phyloP scores from a whole-genome alignment of 2,329 filamentous ascomycete species.

The Keithomyces neogunnii region DNA sequence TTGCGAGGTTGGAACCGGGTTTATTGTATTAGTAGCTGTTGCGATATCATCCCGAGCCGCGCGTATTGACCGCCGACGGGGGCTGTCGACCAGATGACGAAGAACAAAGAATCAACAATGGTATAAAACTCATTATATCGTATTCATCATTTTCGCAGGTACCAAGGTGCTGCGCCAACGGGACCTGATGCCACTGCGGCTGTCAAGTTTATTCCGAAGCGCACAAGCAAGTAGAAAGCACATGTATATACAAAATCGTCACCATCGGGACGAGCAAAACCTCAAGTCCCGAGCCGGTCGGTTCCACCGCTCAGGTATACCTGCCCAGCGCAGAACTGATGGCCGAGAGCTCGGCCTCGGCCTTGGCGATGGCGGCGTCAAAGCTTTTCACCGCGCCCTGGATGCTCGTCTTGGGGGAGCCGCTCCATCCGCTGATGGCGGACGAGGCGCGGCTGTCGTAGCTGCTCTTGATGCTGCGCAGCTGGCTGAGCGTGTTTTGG shows the following conservation, averaged over 20 bases:
- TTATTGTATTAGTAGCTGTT: constrained; percentile 6
- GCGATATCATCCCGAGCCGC: too few species aligned
- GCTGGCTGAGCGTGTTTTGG: background rate
- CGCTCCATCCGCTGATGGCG: background rate
- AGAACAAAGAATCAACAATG: too few species aligned
- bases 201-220: too few species aligned
- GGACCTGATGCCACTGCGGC: too few species aligned
- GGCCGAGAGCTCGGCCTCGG: constrained; percentile 32
- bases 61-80: too few species aligned
- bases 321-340: constrained; percentile 39
- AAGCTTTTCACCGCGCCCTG: background rate
- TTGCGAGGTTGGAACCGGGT: background rate
- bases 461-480: background rate
- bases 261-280: constrained; percentile 36
- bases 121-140: too few species aligned
- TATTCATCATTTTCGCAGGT: too few species aligned
- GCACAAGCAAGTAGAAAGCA: too few species aligned
- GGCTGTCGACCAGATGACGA: too few species aligned
- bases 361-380: constrained; percentile 23
- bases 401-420: background rate
- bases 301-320: constrained; percentile 40
- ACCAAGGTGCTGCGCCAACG: too few species aligned
- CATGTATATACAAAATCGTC: background rate
- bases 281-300: constrained; percentile 56
- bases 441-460: background rate